Evolutionary conservation across 768 basidiomycete genomes (phyloP).

Genomic region (Strobilomyces confusus): DNA sequence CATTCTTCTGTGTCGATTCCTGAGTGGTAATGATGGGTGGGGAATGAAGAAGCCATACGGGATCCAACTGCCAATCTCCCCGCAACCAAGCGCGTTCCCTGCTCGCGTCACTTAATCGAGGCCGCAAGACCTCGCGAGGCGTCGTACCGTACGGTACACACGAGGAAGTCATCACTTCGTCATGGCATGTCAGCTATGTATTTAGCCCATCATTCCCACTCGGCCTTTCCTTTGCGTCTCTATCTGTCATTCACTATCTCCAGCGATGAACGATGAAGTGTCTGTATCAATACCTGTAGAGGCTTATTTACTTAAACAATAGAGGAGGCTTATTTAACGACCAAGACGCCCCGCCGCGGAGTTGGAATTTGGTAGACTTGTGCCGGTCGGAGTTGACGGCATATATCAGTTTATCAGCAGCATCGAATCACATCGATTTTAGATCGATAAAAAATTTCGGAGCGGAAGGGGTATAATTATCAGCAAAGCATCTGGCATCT

Average conservation of each 20-base stretch:
- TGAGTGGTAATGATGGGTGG: constrained; percentile 80
- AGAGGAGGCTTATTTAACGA: neutral
- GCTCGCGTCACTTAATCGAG: constrained; percentile 23
- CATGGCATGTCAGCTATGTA: constrained; percentile 12
- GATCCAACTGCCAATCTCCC: constrained; percentile 19
- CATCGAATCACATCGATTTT: constrained; percentile 55
- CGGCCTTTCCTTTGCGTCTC: constrained; percentile 5
- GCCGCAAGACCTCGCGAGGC: constrained; percentile 1
- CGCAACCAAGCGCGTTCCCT: constrained; percentile 33
- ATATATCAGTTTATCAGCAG: constrained; percentile 46
- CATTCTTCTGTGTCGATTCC: constrained; percentile 75
- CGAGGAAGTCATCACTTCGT: neutral
- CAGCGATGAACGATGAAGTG: neutral
- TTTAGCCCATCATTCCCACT: constrained; percentile 6
- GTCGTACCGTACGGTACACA: neutral
- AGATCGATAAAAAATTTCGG: constrained; percentile 63
- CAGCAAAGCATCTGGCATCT: constrained; percentile 41
- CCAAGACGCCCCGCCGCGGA: constrained; percentile 1
- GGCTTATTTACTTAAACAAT: neutral
- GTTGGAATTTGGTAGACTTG: constrained; percentile 14
- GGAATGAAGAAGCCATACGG: constrained; percentile 34
- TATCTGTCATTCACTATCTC: neutral
- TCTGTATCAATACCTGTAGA: constrained; percentile 12
- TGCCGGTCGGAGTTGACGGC: constrained; percentile 41
- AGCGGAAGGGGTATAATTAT: constrained; percentile 55